Evolutionary conservation across 2,329 filamentous ascomycete species (phyloP).

Genomic region (Dothideomycetes sp.): DNA sequence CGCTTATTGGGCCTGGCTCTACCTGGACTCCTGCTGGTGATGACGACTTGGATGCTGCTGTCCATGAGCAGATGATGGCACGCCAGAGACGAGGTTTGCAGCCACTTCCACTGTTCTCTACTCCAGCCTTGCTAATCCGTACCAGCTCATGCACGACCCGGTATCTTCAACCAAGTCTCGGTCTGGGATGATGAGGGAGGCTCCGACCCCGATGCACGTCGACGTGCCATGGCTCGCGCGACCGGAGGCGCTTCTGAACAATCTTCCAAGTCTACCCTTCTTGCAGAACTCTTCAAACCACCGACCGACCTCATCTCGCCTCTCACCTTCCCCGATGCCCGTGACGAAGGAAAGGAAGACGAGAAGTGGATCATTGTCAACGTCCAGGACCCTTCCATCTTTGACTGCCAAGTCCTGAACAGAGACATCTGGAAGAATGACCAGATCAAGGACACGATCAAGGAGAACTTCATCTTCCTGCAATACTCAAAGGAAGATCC

Average conservation of each 20-base stretch:
- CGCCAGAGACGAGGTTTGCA: slow-evolving; percentile 32
- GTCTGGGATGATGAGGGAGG: slow-evolving; percentile 50
- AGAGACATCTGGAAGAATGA: slow-evolving; percentile 92
- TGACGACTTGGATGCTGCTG: slow-evolving; percentile 48
- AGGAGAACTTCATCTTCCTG: slow-evolving; percentile 90
- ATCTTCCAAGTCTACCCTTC: slow-evolving; percentile 62
- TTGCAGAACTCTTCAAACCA: slow-evolving; percentile 86
- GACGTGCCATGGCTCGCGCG: slow-evolving; percentile 47
- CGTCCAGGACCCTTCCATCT: slow-evolving; percentile 85
- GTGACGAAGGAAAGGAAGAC: slow-evolving; percentile 73
- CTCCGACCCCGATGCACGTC: slow-evolving; percentile 39
- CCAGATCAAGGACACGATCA: slow-evolving; percentile 67
- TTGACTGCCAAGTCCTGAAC: slow-evolving; percentile 90
- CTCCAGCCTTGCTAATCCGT: slow-evolving; percentile 27
- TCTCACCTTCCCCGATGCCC: slow-evolving; percentile 72
- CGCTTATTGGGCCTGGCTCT: slow-evolving; percentile 61
- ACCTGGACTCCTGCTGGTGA: slow-evolving; percentile 37
- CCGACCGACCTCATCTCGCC: slow-evolving; percentile 82
- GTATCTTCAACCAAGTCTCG: slow-evolving; percentile 61
- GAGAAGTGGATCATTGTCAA: slow-evolving; percentile 96
- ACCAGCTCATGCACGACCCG: slow-evolving; percentile 34
- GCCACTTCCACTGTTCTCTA: slow-evolving; percentile 17
- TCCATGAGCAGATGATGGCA: slow-evolving; percentile 53
- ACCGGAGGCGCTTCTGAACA: slow-evolving; percentile 57
- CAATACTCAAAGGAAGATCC: slow-evolving; percentile 85